Evolutionary conservation across 1,284 basidiomycete genomes (phyloP).

Genomic region (Irpex lacteus): DNA sequence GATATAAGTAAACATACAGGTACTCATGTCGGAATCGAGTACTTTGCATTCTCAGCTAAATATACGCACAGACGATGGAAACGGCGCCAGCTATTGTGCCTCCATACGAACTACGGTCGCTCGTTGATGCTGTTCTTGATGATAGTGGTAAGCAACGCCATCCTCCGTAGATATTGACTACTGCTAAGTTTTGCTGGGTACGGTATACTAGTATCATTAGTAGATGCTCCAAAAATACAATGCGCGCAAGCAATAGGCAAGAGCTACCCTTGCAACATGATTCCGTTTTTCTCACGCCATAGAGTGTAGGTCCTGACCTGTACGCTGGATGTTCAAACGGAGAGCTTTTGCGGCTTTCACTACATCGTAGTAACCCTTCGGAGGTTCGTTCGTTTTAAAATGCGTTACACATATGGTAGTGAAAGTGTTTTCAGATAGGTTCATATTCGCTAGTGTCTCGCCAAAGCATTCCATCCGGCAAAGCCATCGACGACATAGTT

Average conservation of each 20-base stretch:
- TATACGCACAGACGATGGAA: neutral
- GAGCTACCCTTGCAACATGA: slow-evolving; percentile 18
- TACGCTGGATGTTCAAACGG: slow-evolving; percentile 75
- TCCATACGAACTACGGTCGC: slow-evolving; percentile 55
- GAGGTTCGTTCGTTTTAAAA: slow-evolving; percentile 38
- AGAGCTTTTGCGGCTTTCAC: slow-evolving; percentile 62
- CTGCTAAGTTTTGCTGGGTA: neutral
- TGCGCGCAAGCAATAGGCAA: slow-evolving; percentile 37
- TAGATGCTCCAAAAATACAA: slow-evolving; percentile 24
- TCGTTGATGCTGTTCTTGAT: slow-evolving; percentile 42
- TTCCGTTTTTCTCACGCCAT: neutral
- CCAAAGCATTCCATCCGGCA: slow-evolving; percentile 58
- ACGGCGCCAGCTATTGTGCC: slow-evolving; percentile 42
- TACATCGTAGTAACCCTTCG: slow-evolving; percentile 53
- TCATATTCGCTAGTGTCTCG: slow-evolving; percentile 67
- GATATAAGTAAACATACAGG: too few relatives aligned
- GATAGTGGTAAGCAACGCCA: slow-evolving; percentile 17
- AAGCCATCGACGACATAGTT: slow-evolving; percentile 74
- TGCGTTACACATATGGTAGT: neutral
- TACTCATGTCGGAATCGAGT: neutral
- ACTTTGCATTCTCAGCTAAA: neutral
- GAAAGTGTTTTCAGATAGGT: slow-evolving; percentile 27
- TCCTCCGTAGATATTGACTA: neutral
- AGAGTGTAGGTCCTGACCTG: slow-evolving; percentile 55
- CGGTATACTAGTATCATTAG: slow-evolving; percentile 14